These are phyloP conservation scores for Diaporthe sp. DNA, from an alignment of 2,329 filamentous ascomycete species.

Conservation along the genomic window DNA sequence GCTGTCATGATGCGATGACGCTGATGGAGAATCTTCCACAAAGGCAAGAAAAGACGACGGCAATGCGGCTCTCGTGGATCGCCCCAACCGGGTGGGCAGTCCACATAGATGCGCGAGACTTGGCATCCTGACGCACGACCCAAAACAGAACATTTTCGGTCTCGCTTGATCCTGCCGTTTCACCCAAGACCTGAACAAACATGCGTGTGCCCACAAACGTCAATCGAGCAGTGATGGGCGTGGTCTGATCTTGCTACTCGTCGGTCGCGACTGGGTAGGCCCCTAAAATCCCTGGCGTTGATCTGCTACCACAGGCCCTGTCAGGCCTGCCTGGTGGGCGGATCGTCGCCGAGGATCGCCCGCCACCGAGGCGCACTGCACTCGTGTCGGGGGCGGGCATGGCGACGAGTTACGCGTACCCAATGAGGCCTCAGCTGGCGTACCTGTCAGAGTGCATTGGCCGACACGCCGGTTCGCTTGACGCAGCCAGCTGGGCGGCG, in stretches of 20 bases:
- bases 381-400: neutral
- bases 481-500: neutral
- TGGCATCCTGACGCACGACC: constrained; percentile 23
- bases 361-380: neutral
- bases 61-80: neutral
- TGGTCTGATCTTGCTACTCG: constrained; percentile 14
- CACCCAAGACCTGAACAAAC: neutral
- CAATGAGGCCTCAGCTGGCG: neutral
- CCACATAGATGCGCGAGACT: neutral
- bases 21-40: neutral
- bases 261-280: neutral
- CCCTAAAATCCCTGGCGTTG: constrained; percentile 8
- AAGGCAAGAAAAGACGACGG: neutral
- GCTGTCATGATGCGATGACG: constrained; percentile 3
- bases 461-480: neutral
- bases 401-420: neutral
- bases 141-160: constrained; percentile 30
- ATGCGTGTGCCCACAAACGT: neutral
- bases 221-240: neutral
- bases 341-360: constrained; percentile 17
- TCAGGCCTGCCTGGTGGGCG: neutral
- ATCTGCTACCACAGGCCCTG: neutral
- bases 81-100: neutral
- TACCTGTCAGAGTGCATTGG: neutral
- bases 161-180: constrained; percentile 29